Conservation (phyloP, 225 moss, liverwort and hornwort genomes). For the Sphagnum contortum region DNA sequence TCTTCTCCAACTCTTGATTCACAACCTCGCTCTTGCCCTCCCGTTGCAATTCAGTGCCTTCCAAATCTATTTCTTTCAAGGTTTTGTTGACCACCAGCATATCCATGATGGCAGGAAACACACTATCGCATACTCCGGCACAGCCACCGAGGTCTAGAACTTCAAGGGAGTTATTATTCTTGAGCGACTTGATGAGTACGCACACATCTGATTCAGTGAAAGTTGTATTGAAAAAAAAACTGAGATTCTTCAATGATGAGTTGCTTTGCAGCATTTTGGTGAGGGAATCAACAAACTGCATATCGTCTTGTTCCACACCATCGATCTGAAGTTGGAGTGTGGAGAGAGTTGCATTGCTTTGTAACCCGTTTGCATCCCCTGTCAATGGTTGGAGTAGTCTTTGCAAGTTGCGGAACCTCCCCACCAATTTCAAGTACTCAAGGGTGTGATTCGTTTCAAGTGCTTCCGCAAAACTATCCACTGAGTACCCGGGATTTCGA, state of each 20-base stretch:
- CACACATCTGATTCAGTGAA: neutral
- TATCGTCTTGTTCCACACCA: neutral
- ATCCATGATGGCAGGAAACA: slow-evolving; percentile 1
- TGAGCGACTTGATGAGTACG: neutral
- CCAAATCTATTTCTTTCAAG: neutral
- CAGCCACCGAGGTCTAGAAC: neutral
- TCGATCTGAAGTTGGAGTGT: too few relatives aligned
- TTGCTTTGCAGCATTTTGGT: neutral
- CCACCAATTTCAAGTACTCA: neutral
- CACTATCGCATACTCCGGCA: neutral
- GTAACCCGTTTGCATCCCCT: neutral
- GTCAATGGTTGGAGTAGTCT: neutral
- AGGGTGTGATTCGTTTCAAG: neutral
- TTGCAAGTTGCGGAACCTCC: neutral
- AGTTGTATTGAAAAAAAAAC: neutral
- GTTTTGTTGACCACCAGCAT: neutral
- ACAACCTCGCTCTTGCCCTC: neutral
- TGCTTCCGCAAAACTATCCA: neutral
- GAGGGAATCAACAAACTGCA: neutral
- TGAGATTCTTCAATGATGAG: neutral
- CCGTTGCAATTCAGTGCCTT: neutral
- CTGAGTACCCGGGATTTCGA: neutral
- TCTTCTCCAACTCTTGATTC: neutral
- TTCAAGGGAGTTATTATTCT: neutral
- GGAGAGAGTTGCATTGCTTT: neutral